Evolutionary conservation across 495 filamentous ascomycete genomes (phyloP).

Genomic region (Penicillium parvum): DNA sequence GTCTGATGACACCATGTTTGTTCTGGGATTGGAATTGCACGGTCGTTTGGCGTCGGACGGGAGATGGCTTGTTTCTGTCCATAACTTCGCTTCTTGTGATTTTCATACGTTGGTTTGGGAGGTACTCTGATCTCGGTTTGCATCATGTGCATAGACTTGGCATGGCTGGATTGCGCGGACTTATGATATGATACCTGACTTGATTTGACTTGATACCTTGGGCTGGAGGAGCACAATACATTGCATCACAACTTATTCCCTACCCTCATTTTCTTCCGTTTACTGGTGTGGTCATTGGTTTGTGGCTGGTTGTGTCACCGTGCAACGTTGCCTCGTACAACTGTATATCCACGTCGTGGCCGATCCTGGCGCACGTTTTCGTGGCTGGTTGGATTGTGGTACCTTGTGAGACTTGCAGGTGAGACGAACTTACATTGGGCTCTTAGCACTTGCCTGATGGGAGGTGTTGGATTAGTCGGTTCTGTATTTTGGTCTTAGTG

Average conservation of each 20-base stretch:
- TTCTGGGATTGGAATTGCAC: conserved; percentile 1
- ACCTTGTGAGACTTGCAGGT: too few relatives aligned
- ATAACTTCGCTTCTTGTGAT: conserved; percentile 1
- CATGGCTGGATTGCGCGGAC: conserved; percentile 18
- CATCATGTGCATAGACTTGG: conserved; percentile 24
- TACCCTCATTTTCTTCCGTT: neutral
- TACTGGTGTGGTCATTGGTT: neutral
- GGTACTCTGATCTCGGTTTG: conserved; percentile 14
- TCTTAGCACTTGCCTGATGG: too few relatives aligned
- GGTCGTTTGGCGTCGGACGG: conserved; percentile 11
- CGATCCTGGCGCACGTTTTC: too few relatives aligned
- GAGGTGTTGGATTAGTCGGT: too few relatives aligned
- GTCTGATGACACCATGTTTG: conserved; percentile 8
- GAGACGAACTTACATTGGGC: too few relatives aligned
- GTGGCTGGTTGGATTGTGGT: neutral
- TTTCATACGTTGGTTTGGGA: conserved; percentile 7
- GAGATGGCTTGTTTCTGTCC: conserved; percentile 4
- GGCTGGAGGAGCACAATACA: conserved; percentile 9
- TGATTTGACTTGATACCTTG: conserved; percentile 14
- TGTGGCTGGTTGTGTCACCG: neutral
- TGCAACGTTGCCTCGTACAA: conserved; percentile 19
- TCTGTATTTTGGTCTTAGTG: too few relatives aligned
- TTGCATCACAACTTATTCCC: conserved; percentile 3
- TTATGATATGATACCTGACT: conserved; percentile 33
- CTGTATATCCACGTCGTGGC: too few relatives aligned